Conservation (phyloP, 495 filamentous ascomycete species). For the Daldinia grandis region DNA sequence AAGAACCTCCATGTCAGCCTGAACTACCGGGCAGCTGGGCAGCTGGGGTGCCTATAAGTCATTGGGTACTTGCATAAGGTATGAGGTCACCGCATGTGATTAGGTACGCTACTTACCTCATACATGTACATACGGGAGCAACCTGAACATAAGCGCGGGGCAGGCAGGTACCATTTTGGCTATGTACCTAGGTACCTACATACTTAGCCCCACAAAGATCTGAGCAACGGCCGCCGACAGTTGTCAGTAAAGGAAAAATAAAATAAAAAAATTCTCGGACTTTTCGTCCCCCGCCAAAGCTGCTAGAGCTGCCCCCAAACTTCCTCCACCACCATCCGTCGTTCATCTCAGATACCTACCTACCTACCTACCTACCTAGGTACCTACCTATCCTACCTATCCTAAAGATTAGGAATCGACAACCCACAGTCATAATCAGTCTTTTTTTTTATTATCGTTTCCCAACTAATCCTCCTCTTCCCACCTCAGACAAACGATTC, state of each 20-base stretch:
- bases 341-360: conserved; percentile 21
- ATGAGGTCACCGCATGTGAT: conserved; percentile 29
- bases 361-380: no score
- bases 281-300: conserved; percentile 39
- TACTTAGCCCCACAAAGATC: conserved; percentile 14
- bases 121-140: not conserved
- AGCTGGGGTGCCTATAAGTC: not conserved
- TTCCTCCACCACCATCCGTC: conserved; percentile 41
- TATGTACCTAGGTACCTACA: no score
- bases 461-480: not conserved
- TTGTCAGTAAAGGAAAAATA: conserved; percentile 14
- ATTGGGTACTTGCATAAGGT: conserved; percentile 10
- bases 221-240: conserved; percentile 12
- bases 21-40: conserved; percentile 11
- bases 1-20: not conserved
- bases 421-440: conserved; percentile 8
- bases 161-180: conserved; percentile 16
- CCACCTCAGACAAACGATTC: not conserved
- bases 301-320: conserved; percentile 38
- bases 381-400: not conserved
- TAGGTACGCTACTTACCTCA: conserved; percentile 1
- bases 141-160: conserved; percentile 22
- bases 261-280: conserved; percentile 37
- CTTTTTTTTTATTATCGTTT: not conserved
- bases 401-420: conserved; percentile 8